Conservation (phyloP, 2,329 filamentous ascomycete genomes). For the Tolypocladium amazonense region DNA sequence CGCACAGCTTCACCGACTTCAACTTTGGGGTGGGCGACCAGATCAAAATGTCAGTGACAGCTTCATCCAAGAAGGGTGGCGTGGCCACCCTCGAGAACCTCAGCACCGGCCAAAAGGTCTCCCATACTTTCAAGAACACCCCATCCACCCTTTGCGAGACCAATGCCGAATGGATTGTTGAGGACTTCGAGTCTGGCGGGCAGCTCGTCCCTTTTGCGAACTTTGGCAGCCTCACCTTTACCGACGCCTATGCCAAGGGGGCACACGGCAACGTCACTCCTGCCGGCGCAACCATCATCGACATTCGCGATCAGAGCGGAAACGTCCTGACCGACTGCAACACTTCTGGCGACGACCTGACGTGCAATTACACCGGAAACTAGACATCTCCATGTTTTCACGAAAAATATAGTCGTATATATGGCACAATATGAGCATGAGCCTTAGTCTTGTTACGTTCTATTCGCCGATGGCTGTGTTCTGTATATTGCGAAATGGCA, state of each 20-base stretch:
- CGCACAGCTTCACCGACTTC: conserved; percentile 26
- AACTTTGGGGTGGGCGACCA: conserved; percentile 17
- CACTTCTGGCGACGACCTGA: conserved; percentile 4
- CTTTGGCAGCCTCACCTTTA: conserved; percentile 18
- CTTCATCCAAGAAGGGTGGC: conserved; percentile 12
- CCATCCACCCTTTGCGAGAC: conserved; percentile 35
- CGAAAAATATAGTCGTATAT: too few species aligned
- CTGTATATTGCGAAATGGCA: too few species aligned
- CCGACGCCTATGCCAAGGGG: conserved; percentile 11
- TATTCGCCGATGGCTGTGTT: too few species aligned
- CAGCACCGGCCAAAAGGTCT: conserved; percentile 38
- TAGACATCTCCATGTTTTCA: background rate
- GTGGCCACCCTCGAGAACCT: conserved; percentile 31
- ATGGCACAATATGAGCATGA: too few species aligned
- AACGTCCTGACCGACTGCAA: conserved; percentile 4
- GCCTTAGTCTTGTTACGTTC: too few species aligned
- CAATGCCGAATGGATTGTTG: conserved; percentile 55
- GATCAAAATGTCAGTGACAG: conserved; percentile 19
- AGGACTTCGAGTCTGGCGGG: conserved; percentile 23
- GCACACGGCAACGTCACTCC: conserved; percentile 4
- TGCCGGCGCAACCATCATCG: conserved; percentile 7
- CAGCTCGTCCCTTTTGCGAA: conserved; percentile 16
- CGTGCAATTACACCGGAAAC: conserved; percentile 1
- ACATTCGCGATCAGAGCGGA: conserved; percentile 5
- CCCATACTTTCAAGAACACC: conserved; percentile 37